Evolutionary conservation across 345 rosid species (phyloP).

Genomic region (Viola odorata): DNA sequence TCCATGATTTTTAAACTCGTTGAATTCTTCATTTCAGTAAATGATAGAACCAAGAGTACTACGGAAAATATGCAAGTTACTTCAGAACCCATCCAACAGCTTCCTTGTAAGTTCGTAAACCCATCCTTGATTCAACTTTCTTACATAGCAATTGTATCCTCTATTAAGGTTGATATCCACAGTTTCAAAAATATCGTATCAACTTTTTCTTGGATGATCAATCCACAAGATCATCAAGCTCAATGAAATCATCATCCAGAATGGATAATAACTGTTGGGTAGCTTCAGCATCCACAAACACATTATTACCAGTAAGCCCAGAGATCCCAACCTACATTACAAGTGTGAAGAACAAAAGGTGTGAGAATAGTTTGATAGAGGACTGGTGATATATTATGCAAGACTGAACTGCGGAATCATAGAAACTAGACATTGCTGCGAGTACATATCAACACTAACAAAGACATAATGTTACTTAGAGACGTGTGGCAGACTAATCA

Average conservation of each 20-base stretch:
- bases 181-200: constrained; percentile 3
- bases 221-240: constrained; percentile 37
- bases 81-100: too few species aligned
- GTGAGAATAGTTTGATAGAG: neutral
- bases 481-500: neutral
- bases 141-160: too few species aligned
- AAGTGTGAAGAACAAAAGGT: neutral
- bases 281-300: constrained; percentile 11
- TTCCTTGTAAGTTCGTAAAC: too few species aligned
- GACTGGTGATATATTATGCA: neutral
- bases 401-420: neutral
- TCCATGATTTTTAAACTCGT: too few species aligned
- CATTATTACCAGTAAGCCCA: constrained; percentile 14
- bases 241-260: constrained; percentile 36
- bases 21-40: too few species aligned
- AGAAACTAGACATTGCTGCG: neutral
- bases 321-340: constrained; percentile 30
- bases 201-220: constrained; percentile 12
- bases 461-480: neutral
- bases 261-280: constrained; percentile 17
- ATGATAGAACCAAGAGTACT: too few species aligned
- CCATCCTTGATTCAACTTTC: too few species aligned
- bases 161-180: neutral
- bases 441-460: too few species aligned
- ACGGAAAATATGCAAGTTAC: too few species aligned